phyloP scores from a whole-genome alignment of 164 flowering plant species.

The Litsea cubeba region DNA sequence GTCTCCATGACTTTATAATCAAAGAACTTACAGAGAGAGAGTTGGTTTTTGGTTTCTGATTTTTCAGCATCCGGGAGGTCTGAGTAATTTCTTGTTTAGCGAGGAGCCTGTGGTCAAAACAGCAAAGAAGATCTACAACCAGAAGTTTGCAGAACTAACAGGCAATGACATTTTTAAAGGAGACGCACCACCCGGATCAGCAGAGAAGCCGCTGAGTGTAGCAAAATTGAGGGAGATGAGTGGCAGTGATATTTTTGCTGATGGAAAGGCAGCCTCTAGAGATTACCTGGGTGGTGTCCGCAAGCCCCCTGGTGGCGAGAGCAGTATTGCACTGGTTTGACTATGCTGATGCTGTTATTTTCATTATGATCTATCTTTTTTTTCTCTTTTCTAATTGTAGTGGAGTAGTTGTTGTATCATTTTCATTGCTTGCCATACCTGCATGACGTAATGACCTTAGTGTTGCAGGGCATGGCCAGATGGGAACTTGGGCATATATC shows the following conservation, averaged over 20 bases:
- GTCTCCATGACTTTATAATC: neutral
- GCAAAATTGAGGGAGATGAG: slow-evolving; percentile 91
- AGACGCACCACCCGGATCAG: slow-evolving; percentile 59
- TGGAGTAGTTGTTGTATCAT: neutral
- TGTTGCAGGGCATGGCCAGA: neutral
- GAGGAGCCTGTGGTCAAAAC: slow-evolving; percentile 66
- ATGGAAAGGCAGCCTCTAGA: slow-evolving; percentile 67
- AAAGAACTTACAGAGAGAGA: neutral
- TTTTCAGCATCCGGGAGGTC: slow-evolving; percentile 52
- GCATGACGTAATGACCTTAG: slow-evolving; percentile 2
- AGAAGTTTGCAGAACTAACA: slow-evolving; percentile 78
- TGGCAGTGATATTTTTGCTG: slow-evolving; percentile 88
- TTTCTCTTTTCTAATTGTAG: neutral
- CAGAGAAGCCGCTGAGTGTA: slow-evolving; percentile 71
- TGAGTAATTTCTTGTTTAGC: slow-evolving; percentile 43
- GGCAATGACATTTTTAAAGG: slow-evolving; percentile 93
- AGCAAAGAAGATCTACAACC: slow-evolving; percentile 70
- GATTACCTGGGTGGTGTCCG: slow-evolving; percentile 92
- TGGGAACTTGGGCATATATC: neutral
- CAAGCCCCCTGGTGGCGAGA: slow-evolving; percentile 97
- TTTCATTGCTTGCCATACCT: slow-evolving; percentile 5
- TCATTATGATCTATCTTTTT: neutral
- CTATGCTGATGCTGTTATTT: slow-evolving; percentile 18
- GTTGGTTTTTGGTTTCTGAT: neutral
- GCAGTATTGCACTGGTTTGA: slow-evolving; percentile 92